A percentile compares a stretch with the other conserved stretches of the same genome.
Evolutionary conservation across 2,329 filamentous ascomycete genomes (phyloP).

Genomic region (Sporothrix curviconia): DNA sequence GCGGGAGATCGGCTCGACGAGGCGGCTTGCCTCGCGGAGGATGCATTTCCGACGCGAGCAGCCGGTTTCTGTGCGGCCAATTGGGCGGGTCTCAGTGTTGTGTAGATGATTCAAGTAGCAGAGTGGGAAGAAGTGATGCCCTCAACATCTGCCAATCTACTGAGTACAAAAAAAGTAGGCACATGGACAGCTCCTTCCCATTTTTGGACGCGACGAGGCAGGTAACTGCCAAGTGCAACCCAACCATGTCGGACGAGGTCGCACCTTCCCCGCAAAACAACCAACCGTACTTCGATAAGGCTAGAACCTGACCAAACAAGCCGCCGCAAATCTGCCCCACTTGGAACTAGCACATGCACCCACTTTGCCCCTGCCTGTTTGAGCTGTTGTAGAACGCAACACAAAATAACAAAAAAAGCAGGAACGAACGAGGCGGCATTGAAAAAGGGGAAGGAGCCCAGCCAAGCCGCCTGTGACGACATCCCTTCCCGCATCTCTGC

Average conservation of each 20-base stretch:
- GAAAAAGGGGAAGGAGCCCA: background rate
- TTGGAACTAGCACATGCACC: background rate
- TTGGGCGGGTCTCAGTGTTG: no score
- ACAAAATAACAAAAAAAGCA: background rate
- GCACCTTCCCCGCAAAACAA: background rate
- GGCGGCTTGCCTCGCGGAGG: background rate
- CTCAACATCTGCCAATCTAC: no score
- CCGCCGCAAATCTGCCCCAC: background rate
- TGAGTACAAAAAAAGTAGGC: no score
- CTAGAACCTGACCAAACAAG: no score
- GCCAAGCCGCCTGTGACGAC: background rate
- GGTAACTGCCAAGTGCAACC: no score
- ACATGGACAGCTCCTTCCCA: no score
- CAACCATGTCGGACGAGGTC: background rate
- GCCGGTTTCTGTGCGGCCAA: no score
- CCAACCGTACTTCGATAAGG: no score
- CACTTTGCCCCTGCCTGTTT: background rate
- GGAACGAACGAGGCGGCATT: background rate
- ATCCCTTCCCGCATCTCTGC: background rate
- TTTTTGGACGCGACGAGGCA: no score
- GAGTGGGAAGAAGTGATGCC: no score
- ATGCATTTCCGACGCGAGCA: background rate
- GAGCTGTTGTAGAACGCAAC: no score
- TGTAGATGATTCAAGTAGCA: no score
- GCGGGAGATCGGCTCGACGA: conserved; percentile 2